Evolutionary conservation across 345 rosid species (phyloP).

Genomic region (Atalantia buxifolia): DNA sequence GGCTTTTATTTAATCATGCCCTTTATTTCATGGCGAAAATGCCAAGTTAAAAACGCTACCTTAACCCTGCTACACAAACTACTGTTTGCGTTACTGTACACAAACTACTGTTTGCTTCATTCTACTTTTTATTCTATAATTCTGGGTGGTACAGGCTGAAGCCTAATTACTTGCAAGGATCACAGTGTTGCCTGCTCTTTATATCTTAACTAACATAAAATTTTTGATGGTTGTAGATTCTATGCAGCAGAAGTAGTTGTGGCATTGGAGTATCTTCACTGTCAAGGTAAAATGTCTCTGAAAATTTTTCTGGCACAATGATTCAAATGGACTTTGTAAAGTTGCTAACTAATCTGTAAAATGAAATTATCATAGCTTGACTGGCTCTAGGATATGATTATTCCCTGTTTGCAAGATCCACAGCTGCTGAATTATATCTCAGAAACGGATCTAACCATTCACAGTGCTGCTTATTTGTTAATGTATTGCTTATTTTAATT

Average conservation of each 20-base stretch:
- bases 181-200: background rate
- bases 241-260: slow-evolving; percentile 85
- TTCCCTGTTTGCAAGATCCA: background rate
- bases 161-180: background rate
- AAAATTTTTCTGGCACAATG: background rate
- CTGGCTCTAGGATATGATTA: background rate
- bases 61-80: background rate
- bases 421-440: background rate
- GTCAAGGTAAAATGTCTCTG: slow-evolving; percentile 57
- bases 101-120: no score
- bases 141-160: background rate
- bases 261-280: slow-evolving; percentile 95
- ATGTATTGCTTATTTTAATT: background rate
- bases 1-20: background rate
- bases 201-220: slow-evolving; percentile 3
- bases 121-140: no score
- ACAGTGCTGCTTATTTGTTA: background rate
- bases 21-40: background rate
- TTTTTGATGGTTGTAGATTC: slow-evolving; percentile 48
- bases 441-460: background rate
- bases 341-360: background rate
- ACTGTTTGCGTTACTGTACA: background rate
- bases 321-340: background rate
- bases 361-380: background rate
- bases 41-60: background rate